Evolutionary conservation across 1,284 basidiomycete species (phyloP).

Genomic region (Moesziomyces antarcticus): DNA sequence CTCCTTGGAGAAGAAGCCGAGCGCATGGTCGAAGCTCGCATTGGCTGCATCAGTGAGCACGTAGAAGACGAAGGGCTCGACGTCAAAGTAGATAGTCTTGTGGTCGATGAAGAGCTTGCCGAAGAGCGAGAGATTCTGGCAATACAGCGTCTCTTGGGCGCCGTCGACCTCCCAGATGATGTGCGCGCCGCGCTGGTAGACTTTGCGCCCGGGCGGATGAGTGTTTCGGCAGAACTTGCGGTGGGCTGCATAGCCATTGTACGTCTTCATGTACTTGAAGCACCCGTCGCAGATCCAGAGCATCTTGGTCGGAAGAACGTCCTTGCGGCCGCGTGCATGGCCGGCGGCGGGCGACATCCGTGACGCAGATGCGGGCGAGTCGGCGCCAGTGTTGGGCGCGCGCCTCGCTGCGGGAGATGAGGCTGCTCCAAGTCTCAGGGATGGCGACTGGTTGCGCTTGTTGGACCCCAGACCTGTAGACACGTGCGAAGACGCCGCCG

Average conservation of each 20-base stretch:
- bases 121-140: constrained; percentile 93
- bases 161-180: constrained; percentile 97
- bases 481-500: constrained; percentile 1
- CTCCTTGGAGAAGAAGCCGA: constrained; percentile 98
- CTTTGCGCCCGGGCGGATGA: constrained; percentile 87
- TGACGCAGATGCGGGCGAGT: constrained; percentile 9
- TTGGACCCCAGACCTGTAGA: neutral
- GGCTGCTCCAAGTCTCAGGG: neutral
- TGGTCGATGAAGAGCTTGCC: constrained; percentile 99
- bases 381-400: constrained; percentile 9
- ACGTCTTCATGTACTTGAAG: constrained; percentile 87
- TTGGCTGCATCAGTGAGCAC: constrained; percentile 83
- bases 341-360: neutral
- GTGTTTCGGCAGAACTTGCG: constrained; percentile 77
- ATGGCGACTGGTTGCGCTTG: constrained; percentile 33
- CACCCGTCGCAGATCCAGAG: constrained; percentile 84
- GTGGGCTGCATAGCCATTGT: constrained; percentile 54
- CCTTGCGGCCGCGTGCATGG: constrained; percentile 14
- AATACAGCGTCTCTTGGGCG: constrained; percentile 83
- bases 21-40: constrained; percentile 80
- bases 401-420: constrained; percentile 8
- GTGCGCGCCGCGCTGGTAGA: constrained; percentile 89
- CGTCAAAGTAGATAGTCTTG: constrained; percentile 95
- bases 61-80: constrained; percentile 80
- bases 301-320: constrained; percentile 18